Percentiles rank a stretch among this genome's conserved stretches.
Evolutionary conservation across 2,329 filamentous ascomycete genomes (phyloP).

Genomic region (Chalara sp.): DNA sequence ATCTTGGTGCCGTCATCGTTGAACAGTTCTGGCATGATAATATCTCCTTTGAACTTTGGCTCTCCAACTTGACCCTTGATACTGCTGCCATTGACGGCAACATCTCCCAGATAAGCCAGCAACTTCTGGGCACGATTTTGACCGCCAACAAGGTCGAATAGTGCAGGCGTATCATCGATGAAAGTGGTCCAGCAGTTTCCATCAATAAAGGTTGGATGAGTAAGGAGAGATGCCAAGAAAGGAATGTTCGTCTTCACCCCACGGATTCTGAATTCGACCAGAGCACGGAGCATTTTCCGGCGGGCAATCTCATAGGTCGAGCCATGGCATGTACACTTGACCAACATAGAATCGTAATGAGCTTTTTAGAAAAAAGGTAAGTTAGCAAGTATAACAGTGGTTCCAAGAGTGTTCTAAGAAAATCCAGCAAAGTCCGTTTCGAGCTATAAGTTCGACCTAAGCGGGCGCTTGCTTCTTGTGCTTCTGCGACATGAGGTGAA

Average conservation of each 20-base stretch:
- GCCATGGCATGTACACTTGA: slow-evolving; percentile 89
- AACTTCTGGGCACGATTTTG: slow-evolving; percentile 99
- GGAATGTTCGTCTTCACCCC: slow-evolving; percentile 99
- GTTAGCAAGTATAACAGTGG: slow-evolving; percentile 7
- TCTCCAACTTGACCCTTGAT: slow-evolving; percentile 98
- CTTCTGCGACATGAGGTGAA: slow-evolving; percentile 2
- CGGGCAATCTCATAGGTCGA: slow-evolving; percentile 94
- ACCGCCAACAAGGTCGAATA: slow-evolving; percentile 88
- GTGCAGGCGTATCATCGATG: slow-evolving; percentile 92
- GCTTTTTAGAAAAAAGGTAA: slow-evolving; percentile 3
- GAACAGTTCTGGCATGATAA: slow-evolving; percentile 72
- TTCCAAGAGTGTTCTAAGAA: background rate
- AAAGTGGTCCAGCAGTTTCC: slow-evolving; percentile 99
- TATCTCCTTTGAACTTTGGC: slow-evolving; percentile 94
- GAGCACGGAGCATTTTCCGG: slow-evolving; percentile 86
- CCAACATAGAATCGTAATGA: slow-evolving; percentile 39
- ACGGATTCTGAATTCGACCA: slow-evolving; percentile 96
- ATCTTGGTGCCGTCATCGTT: slow-evolving; percentile 64
- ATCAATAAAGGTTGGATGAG: slow-evolving; percentile 88
- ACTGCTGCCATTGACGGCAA: slow-evolving; percentile 95
- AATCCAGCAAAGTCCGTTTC: background rate
- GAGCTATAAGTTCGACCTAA: slow-evolving; percentile 4
- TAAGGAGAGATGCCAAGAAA: slow-evolving; percentile 88
- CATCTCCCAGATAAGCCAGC: slow-evolving; percentile 86
- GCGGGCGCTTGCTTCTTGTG: slow-evolving; percentile 4